phyloP scores from a whole-genome alignment of 169 alveolate species.

The Cryptosporidium ryanae region DNA sequence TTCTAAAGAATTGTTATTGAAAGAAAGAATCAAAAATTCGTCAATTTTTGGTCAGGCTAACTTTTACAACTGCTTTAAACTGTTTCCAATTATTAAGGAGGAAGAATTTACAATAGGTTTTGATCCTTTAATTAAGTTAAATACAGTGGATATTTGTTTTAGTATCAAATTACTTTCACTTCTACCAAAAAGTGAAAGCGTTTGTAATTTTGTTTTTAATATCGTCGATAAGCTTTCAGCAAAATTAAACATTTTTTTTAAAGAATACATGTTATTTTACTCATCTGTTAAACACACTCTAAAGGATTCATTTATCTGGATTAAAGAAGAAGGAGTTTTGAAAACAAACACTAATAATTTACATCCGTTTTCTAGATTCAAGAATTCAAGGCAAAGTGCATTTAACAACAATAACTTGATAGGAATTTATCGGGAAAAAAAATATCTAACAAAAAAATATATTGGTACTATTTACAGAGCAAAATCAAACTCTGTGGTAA shows the following conservation, averaged over 20 bases:
- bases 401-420: not conserved
- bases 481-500: not conserved
- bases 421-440: not conserved
- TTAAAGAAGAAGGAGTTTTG: constrained; percentile 35
- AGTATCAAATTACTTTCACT: constrained; percentile 21
- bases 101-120: not conserved
- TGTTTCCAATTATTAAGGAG: constrained; percentile 13
- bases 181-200: constrained; percentile 13
- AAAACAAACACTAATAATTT: not conserved
- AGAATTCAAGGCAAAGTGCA: not conserved
- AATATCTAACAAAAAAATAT: not conserved
- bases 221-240: constrained; percentile 23
- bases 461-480: too few relatives aligned
- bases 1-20: not conserved
- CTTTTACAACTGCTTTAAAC: constrained; percentile 5
- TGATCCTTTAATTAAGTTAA: not conserved
- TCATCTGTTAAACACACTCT: constrained; percentile 6
- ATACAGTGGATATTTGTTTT: constrained; percentile 8
- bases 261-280: not conserved
- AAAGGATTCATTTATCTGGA: constrained; percentile 19
- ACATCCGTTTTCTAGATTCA: constrained; percentile 61
- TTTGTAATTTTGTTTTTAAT: constrained; percentile 15
- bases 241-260: not conserved
- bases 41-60: constrained; percentile 68
- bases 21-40: constrained; percentile 5